Percentiles rank a stretch among this genome's conserved stretches.
Conservation (phyloP, 805 yeast genomes). For the Gaillardinia entomophila region DNA sequence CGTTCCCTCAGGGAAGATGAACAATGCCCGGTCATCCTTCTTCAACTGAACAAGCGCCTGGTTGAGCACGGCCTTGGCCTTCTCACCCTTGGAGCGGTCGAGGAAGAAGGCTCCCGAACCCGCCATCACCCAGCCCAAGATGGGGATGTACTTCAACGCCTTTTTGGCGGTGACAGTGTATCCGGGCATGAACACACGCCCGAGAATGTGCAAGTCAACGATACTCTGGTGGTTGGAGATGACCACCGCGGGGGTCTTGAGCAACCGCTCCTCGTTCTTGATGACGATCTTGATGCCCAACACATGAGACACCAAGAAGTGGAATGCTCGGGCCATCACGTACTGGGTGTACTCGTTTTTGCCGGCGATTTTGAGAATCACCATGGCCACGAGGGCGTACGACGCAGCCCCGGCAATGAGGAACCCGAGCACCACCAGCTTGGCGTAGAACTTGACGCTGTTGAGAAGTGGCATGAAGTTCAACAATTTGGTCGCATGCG, state of each 20-base stretch:
- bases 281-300: constrained; percentile 70
- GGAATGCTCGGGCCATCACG: constrained; percentile 81
- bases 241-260: constrained; percentile 69
- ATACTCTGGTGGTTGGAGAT: constrained; percentile 90
- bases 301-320: constrained; percentile 49
- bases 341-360: constrained; percentile 81
- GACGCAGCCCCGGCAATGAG: constrained; percentile 56
- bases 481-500: background rate
- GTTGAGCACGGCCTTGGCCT: constrained; percentile 71
- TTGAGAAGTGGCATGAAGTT: constrained; percentile 10
- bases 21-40: constrained; percentile 63
- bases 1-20: constrained; percentile 97
- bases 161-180: constrained; percentile 91
- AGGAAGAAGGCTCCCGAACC: constrained; percentile 87
- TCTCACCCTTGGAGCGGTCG: constrained; percentile 71
- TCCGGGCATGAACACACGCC: constrained; percentile 77
- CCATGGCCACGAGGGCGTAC: constrained; percentile 75
- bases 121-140: constrained; percentile 96
- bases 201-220: constrained; percentile 76
- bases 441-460: constrained; percentile 45
- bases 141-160: constrained; percentile 76
- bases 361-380: constrained; percentile 59
- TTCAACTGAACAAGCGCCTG: constrained; percentile 61
- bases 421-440: constrained; percentile 48
- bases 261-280: constrained; percentile 52